phyloP scores from a whole-genome alignment of 2,329 filamentous ascomycete genomes.

The Ophiostoma himal-ulmi region DNA sequence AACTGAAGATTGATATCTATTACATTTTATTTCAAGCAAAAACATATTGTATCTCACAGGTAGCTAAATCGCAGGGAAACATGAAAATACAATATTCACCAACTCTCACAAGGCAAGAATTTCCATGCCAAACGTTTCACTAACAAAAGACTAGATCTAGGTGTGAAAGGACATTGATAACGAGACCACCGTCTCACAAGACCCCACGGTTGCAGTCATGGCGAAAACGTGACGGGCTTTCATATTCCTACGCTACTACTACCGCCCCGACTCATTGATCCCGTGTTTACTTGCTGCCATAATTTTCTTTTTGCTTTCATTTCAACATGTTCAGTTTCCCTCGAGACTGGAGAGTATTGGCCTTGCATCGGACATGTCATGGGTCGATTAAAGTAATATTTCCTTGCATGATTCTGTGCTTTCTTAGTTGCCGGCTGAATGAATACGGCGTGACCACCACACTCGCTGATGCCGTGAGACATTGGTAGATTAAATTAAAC shows the following conservation, averaged over 20 bases:
- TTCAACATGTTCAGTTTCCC: not conserved
- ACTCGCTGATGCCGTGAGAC: not conserved
- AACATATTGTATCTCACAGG: no score
- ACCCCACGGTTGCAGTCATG: not conserved
- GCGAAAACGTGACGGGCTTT: not conserved
- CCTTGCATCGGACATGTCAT: not conserved
- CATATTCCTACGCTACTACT: not conserved
- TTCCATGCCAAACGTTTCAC: no score
- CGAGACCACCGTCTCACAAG: not conserved
- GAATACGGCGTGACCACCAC: not conserved
- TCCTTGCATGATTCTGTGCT: not conserved
- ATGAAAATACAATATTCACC: no score
- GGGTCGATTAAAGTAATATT: not conserved
- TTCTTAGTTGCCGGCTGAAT: not conserved
- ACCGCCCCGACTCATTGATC: not conserved
- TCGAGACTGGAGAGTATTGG: not conserved
- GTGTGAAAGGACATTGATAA: not conserved
- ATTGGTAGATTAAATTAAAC: constrained; percentile 2
- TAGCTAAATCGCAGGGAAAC: no score
- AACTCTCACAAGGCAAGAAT: no score
- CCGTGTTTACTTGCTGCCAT: not conserved
- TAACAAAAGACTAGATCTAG: no score
- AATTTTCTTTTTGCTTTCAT: not conserved
- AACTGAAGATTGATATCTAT: no score
- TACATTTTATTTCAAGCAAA: no score